phyloP scores from a whole-genome alignment of 768 basidiomycete genomes.

The Rhizopogon vinicolor region DNA sequence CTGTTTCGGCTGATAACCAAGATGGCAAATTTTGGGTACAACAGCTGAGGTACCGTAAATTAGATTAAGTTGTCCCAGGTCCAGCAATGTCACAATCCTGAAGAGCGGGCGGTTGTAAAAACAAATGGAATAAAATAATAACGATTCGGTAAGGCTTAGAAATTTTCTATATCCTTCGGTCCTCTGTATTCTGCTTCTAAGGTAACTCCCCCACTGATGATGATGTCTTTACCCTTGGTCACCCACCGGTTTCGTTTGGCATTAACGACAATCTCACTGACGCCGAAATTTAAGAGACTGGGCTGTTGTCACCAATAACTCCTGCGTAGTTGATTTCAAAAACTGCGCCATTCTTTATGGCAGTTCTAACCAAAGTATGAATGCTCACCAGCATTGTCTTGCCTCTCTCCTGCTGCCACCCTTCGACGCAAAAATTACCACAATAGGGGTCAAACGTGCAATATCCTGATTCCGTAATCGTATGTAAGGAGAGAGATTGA shows the following conservation, averaged over 20 bases:
- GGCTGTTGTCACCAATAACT: slow-evolving; percentile 56
- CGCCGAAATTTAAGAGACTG: slow-evolving; percentile 38
- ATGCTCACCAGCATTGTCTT: slow-evolving; percentile 18
- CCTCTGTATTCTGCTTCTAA: slow-evolving; percentile 59
- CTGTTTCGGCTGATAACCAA: neutral
- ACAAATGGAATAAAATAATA: neutral
- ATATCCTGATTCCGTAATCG: too few species aligned
- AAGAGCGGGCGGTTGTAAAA: neutral
- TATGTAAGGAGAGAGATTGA: too few species aligned
- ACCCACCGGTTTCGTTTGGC: slow-evolving; percentile 88
- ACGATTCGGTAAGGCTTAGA: slow-evolving; percentile 51
- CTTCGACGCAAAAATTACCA: slow-evolving; percentile 1
- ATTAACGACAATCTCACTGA: slow-evolving; percentile 44
- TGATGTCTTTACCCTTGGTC: slow-evolving; percentile 71
- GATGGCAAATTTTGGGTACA: slow-evolving; percentile 18
- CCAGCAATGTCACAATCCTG: slow-evolving; percentile 58
- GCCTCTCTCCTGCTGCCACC: too few species aligned
- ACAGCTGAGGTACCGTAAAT: slow-evolving; percentile 59
- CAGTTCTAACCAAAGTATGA: slow-evolving; percentile 72
- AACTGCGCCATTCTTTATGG: slow-evolving; percentile 74
- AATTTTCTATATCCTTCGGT: slow-evolving; percentile 49
- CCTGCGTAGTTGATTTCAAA: slow-evolving; percentile 81
- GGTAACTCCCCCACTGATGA: slow-evolving; percentile 65
- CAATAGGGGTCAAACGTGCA: too few species aligned
- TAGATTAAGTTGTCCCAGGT: slow-evolving; percentile 53